These are phyloP conservation scores for Saccharomycopsis schoenii DNA, from an alignment of 805 yeast genomes.

Conservation along the genomic window DNA sequence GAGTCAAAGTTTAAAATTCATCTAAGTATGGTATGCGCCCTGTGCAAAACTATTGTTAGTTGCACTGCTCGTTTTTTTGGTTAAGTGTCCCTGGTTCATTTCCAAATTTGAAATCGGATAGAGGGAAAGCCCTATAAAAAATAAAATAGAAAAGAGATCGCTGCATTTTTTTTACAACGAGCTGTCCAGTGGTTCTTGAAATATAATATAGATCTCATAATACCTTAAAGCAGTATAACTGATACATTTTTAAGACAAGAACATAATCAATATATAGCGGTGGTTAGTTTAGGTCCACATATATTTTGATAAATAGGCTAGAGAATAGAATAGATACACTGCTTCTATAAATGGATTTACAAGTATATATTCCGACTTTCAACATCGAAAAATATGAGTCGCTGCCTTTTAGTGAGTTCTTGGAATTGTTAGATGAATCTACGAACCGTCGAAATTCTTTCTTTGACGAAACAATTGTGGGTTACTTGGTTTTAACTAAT, in stretches of 20 bases:
- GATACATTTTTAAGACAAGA: not conserved
- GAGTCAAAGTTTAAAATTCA: not conserved
- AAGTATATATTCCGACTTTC: slow-evolving; percentile 16
- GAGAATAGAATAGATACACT: not conserved
- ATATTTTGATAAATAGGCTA: not conserved
- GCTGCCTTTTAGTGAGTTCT: slow-evolving; percentile 7
- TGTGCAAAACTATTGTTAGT: not conserved
- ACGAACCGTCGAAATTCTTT: slow-evolving; percentile 17
- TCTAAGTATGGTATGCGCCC: not conserved
- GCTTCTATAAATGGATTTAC: slow-evolving; percentile 13
- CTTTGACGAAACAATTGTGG: slow-evolving; percentile 17
- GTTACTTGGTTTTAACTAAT: slow-evolving; percentile 16
- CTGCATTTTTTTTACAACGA: not conserved
- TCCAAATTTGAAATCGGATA: too few species aligned
- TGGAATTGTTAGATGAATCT: slow-evolving; percentile 11
- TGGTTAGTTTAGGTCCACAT: not conserved
- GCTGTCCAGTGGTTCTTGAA: not conserved
- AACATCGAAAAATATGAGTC: slow-evolving; percentile 14
- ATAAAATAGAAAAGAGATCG: too few species aligned
- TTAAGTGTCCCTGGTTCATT: too few species aligned
- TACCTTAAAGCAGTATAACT: not conserved
- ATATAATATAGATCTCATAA: not conserved
- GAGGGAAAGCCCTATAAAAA: too few species aligned
- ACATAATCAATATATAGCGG: too few species aligned
- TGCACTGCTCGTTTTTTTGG: too few species aligned